phyloP scores from a whole-genome alignment of 176 grass and related monocot species.

The Aegilops tauschii region DNA sequence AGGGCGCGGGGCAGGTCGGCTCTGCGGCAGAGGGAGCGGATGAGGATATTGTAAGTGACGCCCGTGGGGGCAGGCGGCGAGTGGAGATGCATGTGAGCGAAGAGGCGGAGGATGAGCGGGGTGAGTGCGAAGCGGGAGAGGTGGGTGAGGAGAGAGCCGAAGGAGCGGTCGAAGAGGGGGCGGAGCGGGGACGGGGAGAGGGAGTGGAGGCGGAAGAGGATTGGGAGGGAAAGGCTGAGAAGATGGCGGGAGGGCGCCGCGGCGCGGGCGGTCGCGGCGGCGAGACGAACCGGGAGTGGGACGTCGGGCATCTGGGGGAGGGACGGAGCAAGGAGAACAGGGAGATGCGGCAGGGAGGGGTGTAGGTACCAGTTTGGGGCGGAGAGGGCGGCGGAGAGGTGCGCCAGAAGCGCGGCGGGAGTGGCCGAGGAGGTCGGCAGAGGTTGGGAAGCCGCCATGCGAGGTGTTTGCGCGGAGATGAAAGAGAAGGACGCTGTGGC shows the following conservation, averaged over 20 bases:
- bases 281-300: conserved; percentile 41
- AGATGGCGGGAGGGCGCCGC: conserved; percentile 41
- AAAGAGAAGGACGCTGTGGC: background rate
- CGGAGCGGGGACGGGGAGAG: conserved; percentile 32
- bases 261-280: conserved; percentile 27
- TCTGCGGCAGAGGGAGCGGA: conserved; percentile 42
- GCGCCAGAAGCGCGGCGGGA: conserved; percentile 31
- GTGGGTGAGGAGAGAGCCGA: conserved; percentile 34
- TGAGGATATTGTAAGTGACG: conserved; percentile 42
- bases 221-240: conserved; percentile 28
- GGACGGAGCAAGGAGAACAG: conserved; percentile 38
- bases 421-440: background rate
- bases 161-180: conserved; percentile 38
- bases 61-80: conserved; percentile 23
- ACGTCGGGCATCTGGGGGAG: conserved; percentile 18
- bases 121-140: conserved; percentile 25
- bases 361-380: conserved; percentile 20
- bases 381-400: conserved; percentile 38
- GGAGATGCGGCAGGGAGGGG: conserved; percentile 41
- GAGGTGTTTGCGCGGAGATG: background rate
- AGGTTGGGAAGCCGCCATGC: conserved; percentile 12
- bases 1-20: conserved; percentile 37
- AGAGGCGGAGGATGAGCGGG: conserved; percentile 38
- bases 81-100: conserved; percentile 34
- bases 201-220: conserved; percentile 48